Percentiles rank a stretch among this genome's conserved stretches.
Conservation (phyloP, 176 grass and related monocot genomes). For the Stipa capillata region DNA sequence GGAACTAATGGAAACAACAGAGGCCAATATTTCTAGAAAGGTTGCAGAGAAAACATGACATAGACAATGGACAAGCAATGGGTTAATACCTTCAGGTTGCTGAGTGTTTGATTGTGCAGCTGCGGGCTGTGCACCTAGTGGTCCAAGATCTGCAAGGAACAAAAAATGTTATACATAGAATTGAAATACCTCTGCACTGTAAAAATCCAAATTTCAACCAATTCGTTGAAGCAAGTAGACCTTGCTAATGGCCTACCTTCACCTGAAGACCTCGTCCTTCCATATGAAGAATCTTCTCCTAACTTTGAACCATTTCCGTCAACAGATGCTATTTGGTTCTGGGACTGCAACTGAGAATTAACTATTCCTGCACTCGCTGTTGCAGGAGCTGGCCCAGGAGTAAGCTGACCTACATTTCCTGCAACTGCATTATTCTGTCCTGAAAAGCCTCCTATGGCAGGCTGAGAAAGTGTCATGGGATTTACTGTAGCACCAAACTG, state of each 20-base stretch:
- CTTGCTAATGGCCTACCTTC: constrained; percentile 36
- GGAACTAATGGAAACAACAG: constrained; percentile 18
- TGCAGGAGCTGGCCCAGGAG: constrained; percentile 19
- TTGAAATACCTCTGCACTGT: background rate
- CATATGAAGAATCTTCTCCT: constrained; percentile 30
- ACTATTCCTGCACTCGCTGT: constrained; percentile 9
- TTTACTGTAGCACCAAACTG: constrained; percentile 36
- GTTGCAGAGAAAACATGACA: background rate
- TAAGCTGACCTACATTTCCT: constrained; percentile 31
- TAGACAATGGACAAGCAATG: constrained; percentile 7
- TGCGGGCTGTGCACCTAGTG: constrained; percentile 24
- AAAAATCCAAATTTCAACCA: constrained; percentile 3
- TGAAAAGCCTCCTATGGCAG: constrained; percentile 19
- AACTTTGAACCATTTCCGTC: constrained; percentile 32
- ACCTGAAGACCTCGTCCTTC: constrained; percentile 41
- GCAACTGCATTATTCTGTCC: constrained; percentile 24
- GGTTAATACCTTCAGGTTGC: constrained; percentile 34
- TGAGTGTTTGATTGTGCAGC: constrained; percentile 25
- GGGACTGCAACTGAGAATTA: constrained; percentile 8
- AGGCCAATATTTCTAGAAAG: background rate
- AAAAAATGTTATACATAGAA: constrained; percentile 16
- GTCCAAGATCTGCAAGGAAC: constrained; percentile 16
- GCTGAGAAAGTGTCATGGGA: constrained; percentile 22
- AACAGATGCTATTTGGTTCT: constrained; percentile 15
- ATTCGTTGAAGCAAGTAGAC: background rate